Base-by-base conservation (phyloP, 257 asterid genomes). In the Anisodus tanguticus region DNA sequence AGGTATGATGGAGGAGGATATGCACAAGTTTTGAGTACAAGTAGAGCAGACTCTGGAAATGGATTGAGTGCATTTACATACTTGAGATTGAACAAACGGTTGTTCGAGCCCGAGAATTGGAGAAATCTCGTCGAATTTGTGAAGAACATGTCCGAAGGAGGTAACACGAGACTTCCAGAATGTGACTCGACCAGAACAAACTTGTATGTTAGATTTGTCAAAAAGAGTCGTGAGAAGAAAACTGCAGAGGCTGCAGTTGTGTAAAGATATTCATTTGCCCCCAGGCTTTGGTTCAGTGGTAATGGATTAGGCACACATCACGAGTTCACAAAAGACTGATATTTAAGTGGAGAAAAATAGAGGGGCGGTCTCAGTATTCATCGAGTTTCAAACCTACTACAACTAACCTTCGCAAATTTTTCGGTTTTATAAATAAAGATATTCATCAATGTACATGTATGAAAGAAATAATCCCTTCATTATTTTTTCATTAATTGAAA, bases 51-150 rank as follows among this genome's bases (percentile, higher is more conserved):
- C 16, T 89, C 92, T 19, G 97, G 93, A 80, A 88, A 90, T 63
- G 94, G 93, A 37, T 89, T 93, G 89, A 87, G 89, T 82, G 97
- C 98, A 19, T 96, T 96, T 85, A 96, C 98, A 67, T 96, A 91
- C 70, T 85, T 96, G 53, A 90, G 99, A 83, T 86, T 96, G 98
- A 93, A 96, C 69, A 96, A 94, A 91, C 81, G 87, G 69, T 86
- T 94, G 85, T 92, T 96, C 80, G 98, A 91, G 80, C 89, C 93
- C 26, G 92, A 93, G 12, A 96, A 93, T 85, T 96, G 98, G 99
- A 84, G 92, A 83, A 90, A 92, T 82, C 87, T 95, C 43, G 92
- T 93, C 55, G 92, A 91, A 59, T 96, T 94, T 83, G 97, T 92
- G 10, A 93, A 88, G 82, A 88, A 90, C 86, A 93, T 96, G 97